phyloP scores from a whole-genome alignment of 352 stramenopile genomes.

The Phytophthora rubi region DNA sequence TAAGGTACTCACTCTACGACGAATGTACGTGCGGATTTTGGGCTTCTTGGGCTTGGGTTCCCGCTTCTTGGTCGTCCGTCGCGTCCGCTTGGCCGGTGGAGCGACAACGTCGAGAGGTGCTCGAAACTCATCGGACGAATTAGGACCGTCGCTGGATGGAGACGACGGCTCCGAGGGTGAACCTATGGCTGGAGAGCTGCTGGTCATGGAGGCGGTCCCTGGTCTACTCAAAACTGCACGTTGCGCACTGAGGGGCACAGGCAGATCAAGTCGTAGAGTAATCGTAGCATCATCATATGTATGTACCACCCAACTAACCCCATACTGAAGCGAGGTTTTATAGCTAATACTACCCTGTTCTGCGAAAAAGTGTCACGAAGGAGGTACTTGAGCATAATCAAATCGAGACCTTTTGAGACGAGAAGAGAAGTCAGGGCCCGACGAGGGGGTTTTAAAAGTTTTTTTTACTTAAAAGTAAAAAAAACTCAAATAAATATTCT shows the following conservation, averaged over 20 bases:
- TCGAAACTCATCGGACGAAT: background rate
- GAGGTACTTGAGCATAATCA: background rate
- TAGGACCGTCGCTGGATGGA: background rate
- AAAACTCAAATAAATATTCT: too few relatives aligned
- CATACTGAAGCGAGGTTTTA: background rate
- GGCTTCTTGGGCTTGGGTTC: background rate
- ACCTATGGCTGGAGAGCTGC: background rate
- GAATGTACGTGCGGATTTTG: conserved; percentile 7
- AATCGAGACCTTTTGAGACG: background rate
- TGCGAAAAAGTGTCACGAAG: background rate
- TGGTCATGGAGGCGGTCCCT: background rate
- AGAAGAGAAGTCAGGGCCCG: too few relatives aligned
- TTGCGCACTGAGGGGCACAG: conserved; percentile 2
- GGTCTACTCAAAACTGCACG: background rate
- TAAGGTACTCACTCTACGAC: background rate
- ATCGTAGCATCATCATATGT: conserved; percentile 2
- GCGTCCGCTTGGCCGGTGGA: background rate
- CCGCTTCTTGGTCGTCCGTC: background rate
- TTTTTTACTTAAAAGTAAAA: too few relatives aligned
- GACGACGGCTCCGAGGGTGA: background rate
- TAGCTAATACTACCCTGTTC: background rate
- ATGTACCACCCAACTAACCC: background rate
- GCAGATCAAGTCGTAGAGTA: background rate
- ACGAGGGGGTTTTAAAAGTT: too few relatives aligned
- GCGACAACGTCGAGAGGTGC: background rate